Conservation (phyloP, 305 asterid genomes). For the Fraxinus velutina region DNA sequence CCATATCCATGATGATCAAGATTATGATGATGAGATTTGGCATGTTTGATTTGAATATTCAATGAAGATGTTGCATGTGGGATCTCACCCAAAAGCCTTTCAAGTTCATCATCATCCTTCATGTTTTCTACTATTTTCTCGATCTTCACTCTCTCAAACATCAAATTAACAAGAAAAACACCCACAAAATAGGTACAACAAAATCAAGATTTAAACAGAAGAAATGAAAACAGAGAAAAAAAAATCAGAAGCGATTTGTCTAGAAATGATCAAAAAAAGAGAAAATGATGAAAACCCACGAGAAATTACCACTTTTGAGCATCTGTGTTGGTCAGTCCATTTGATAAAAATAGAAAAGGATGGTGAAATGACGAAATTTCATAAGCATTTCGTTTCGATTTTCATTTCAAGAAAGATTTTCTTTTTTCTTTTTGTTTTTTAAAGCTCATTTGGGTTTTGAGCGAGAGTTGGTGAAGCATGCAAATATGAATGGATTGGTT, state of each 20-base stretch:
- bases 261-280: not conserved
- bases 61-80: slow-evolving; percentile 62
- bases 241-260: slow-evolving; percentile 10
- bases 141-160: slow-evolving; percentile 18
- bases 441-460: slow-evolving; percentile 23
- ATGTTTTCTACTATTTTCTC: slow-evolving; percentile 19
- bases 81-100: slow-evolving; percentile 73
- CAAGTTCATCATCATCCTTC: slow-evolving; percentile 64
- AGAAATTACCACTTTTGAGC: slow-evolving; percentile 32
- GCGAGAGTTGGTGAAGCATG: slow-evolving; percentile 29
- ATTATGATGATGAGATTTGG: not conserved
- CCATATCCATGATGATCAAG: slow-evolving; percentile 23
- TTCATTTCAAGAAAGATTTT: not conserved
- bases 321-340: slow-evolving; percentile 20
- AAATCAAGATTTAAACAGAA: not conserved
- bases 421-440: not conserved
- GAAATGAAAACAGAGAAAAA: not conserved
- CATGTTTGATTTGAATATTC: slow-evolving; percentile 20
- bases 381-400: not conserved
- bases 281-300: not conserved
- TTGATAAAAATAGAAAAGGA: slow-evolving; percentile 1
- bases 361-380: slow-evolving; percentile 2
- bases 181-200: not conserved
- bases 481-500: slow-evolving; percentile 20
- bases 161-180: not conserved